Percentiles rank a stretch among this genome's conserved stretches.
Conservation (phyloP, 1,139 yeast species). For the Saccharomyces hybrid region DNA sequence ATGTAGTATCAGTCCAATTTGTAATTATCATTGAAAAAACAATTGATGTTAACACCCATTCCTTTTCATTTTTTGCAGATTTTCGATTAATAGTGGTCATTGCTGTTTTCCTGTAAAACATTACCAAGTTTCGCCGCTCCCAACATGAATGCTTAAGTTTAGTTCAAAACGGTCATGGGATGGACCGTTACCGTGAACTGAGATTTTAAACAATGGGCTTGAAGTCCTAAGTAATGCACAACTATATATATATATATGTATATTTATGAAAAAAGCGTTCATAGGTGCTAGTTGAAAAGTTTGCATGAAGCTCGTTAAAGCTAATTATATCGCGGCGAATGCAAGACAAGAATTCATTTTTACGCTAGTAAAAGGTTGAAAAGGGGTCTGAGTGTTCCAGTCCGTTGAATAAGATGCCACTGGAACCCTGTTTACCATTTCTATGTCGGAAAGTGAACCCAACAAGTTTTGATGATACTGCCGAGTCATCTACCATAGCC, state of each 20-base stretch:
- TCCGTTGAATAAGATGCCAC: constrained; percentile 35
- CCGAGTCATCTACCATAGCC: constrained; percentile 62
- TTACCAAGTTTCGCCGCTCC: neutral
- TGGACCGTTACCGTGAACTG: too few relatives aligned
- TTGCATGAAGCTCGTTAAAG: neutral
- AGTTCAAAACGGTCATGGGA: neutral
- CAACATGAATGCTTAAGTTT: neutral
- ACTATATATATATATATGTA: neutral
- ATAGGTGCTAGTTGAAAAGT: neutral
- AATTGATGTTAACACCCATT: neutral
- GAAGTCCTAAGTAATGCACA: neutral
- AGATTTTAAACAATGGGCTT: neutral
- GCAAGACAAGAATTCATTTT: neutral
- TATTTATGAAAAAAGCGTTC: neutral
- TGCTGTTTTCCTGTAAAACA: neutral
- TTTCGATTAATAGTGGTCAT: neutral
- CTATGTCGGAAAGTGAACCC: constrained; percentile 93
- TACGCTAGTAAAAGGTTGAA: constrained; percentile 34
- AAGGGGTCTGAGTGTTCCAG: constrained; percentile 37
- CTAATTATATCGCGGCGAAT: neutral
- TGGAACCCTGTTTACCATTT: constrained; percentile 46
- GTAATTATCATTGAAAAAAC: neutral
- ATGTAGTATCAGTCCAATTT: neutral
- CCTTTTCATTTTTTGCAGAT: neutral
- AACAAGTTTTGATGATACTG: constrained; percentile 68